Percentiles rank a stretch among this genome's conserved stretches.
phyloP scores from a whole-genome alignment of 768 basidiomycete genomes.

The Lentinus brumalis region DNA sequence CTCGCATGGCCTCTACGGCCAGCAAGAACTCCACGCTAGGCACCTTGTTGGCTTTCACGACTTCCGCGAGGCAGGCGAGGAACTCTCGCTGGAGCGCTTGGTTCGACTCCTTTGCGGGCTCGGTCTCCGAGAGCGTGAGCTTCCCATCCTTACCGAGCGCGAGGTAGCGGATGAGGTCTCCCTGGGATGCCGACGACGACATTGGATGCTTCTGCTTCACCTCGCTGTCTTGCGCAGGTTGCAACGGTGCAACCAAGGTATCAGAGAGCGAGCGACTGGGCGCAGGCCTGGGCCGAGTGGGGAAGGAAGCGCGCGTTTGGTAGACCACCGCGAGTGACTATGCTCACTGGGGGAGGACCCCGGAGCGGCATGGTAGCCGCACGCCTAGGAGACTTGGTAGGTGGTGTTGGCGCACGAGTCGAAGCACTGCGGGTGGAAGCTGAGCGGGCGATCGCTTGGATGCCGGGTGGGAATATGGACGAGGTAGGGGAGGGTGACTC shows the following conservation, averaged over 20 bases:
- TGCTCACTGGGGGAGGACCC: background rate
- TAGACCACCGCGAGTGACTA: background rate
- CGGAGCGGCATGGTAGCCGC: background rate
- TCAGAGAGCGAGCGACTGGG: background rate
- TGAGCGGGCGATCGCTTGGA: background rate
- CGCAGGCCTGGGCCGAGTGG: background rate
- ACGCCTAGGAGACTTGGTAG: background rate
- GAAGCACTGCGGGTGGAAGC: background rate
- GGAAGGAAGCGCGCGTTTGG: background rate
- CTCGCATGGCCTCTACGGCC: background rate
- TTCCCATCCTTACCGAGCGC: background rate
- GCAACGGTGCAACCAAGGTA: background rate
- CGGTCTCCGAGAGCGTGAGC: slow-evolving; percentile 2
- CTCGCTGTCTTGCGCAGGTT: too few species aligned
- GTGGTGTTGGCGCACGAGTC: background rate
- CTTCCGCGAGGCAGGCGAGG: slow-evolving; percentile 11
- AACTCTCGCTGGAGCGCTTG: slow-evolving; percentile 11
- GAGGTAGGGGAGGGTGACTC: background rate
- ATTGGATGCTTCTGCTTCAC: too few species aligned
- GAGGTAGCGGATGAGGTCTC: slow-evolving; percentile 2
- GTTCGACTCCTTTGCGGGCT: slow-evolving; percentile 1
- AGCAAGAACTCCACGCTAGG: slow-evolving; percentile 3
- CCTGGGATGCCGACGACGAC: too few species aligned
- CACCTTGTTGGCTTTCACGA: slow-evolving; percentile 6
- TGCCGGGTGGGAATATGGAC: background rate